Conservation (phyloP, 2,329 filamentous ascomycete genomes). For the Sphaerostilbella broomeana region DNA sequence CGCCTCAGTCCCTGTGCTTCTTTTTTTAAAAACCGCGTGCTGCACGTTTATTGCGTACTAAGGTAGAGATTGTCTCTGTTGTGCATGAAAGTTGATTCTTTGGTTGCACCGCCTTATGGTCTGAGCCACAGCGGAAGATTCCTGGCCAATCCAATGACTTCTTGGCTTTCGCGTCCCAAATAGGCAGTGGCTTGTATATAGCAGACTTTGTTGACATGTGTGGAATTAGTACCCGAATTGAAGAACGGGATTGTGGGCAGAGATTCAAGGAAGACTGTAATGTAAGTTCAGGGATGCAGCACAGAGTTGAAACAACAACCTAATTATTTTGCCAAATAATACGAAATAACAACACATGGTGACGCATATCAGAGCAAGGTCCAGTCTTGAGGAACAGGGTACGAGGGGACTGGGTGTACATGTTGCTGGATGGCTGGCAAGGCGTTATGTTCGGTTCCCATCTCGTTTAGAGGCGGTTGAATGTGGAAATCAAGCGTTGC, state of each 20-base stretch:
- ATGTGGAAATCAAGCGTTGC: neutral
- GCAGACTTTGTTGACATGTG: too few species aligned
- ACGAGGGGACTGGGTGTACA: too few species aligned
- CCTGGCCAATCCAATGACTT: constrained; percentile 4
- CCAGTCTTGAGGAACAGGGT: too few species aligned
- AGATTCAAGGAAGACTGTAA: neutral
- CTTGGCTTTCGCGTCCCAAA: constrained; percentile 7
- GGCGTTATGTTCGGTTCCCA: too few species aligned
- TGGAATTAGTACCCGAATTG: neutral
- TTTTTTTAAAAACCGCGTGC: neutral
- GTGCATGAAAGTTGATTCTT: constrained; percentile 3
- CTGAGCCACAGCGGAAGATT: constrained; percentile 1
- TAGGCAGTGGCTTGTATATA: neutral
- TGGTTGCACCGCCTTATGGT: constrained; percentile 4
- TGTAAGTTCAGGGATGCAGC: neutral
- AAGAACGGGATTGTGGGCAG: neutral
- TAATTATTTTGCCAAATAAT: too few species aligned
- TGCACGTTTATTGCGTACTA: neutral
- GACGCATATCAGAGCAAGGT: too few species aligned
- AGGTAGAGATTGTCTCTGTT: neutral
- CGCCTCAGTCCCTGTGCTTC: neutral
- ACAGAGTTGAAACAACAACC: too few species aligned
- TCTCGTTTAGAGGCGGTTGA: constrained; percentile 2
- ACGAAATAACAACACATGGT: too few species aligned
- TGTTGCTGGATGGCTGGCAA: too few species aligned